Conservation (phyloP, 192 early-diverging fungal species). For the Fimicolochytrium jonesii region DNA sequence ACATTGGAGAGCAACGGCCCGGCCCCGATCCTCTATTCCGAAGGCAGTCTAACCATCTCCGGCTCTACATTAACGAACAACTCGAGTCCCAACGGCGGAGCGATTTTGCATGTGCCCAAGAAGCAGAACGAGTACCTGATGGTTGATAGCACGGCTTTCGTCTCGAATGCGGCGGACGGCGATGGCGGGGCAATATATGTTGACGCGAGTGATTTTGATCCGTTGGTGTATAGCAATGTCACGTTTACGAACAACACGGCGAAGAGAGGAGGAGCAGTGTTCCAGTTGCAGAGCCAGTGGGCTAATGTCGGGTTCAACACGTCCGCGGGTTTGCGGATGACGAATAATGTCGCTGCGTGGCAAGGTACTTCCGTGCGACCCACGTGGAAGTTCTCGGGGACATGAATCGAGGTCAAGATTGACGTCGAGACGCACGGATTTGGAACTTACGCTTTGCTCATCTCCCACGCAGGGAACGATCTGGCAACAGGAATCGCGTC, state of each 20-base stretch:
- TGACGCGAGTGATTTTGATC: background rate
- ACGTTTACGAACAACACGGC: slow-evolving; percentile 11
- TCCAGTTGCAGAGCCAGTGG: slow-evolving; percentile 8
- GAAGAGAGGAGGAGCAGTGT: slow-evolving; percentile 11
- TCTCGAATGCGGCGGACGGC: background rate
- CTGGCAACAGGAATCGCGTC: slow-evolving; percentile 7
- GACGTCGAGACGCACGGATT: too few relatives aligned
- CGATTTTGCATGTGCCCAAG: background rate
- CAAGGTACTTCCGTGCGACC: too few relatives aligned
- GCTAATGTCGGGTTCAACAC: background rate
- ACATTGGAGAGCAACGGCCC: background rate
- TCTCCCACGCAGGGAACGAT: slow-evolving; percentile 11
- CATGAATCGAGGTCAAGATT: too few relatives aligned
- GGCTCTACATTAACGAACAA: slow-evolving; percentile 13
- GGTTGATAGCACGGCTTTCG: slow-evolving; percentile 2
- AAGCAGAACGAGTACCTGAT: background rate
- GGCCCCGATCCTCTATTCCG: background rate
- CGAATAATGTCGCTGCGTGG: slow-evolving; percentile 4
- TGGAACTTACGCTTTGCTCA: too few relatives aligned
- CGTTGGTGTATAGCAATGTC: background rate
- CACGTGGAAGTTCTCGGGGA: too few relatives aligned
- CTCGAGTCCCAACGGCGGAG: slow-evolving; percentile 2
- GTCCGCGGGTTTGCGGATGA: background rate
- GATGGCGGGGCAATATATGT: slow-evolving; percentile 17
- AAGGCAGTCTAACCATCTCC: background rate